Base-by-base conservation (phyloP, 768 basidiomycete species). In the Rubroboletus pulcherrimus region DNA sequence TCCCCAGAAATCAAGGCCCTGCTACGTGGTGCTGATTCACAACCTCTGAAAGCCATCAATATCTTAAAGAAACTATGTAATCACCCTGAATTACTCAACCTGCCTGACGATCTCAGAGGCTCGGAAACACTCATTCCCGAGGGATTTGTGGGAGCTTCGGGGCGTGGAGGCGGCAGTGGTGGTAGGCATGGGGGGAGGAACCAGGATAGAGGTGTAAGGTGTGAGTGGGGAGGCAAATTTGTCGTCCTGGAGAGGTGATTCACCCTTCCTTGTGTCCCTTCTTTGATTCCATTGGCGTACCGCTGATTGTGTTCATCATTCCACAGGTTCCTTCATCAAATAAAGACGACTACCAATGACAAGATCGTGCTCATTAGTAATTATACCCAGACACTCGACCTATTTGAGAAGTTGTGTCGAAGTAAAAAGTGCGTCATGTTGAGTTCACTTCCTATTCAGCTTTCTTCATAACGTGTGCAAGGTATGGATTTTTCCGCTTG, bases 321-420 rank as follows among this genome's bases (percentile, higher is more conserved):
- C 9, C 26, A 14, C 55, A 94, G 93, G 65, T 94, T 97, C 71
- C 73, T 97, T 40, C 86, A 92, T 65, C 87, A 87, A 30, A 85
- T 98, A 42, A 81, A 80, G 53, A 86, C 83, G 11, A 81, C 87
- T 55, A 95, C 91, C 15, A 89, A 79, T 53, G 94, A 98, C 77
- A 98, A 98, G 77, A 96, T 97, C 55, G 94, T 98, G 15, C 75
- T 98, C 41, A 97, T 98, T 67, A 95, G 93, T 68, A 98, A 98
- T 70, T 95, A 95, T 66, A 98, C 94, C 5, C 93, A 95, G 71
- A 98, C 94, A 0, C 78, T 98, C 3, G 94, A 97, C 69, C 73
- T 96, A 10, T 96, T 98, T 62, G 93, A 95, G 74, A 92, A 87
- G 66, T 71, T 96, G 48, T 90, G 92, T 64, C 81, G 91, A 31